Percentiles rank a stretch among this genome's conserved stretches.
Conservation (phyloP, 2,329 filamentous ascomycete genomes). For the Sporothrix pallida region DNA sequence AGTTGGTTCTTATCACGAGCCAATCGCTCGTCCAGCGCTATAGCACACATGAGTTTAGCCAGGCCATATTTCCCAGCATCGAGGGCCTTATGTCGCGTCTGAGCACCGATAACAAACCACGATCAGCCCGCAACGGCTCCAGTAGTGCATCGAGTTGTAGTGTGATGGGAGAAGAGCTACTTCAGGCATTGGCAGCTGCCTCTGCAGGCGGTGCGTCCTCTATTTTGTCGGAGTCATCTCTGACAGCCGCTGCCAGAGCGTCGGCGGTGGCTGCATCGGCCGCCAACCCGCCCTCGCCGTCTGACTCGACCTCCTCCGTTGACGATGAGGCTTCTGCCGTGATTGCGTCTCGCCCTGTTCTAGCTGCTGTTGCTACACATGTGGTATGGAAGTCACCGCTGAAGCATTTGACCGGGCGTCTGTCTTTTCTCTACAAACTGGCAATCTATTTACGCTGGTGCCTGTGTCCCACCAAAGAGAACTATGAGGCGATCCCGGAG, state of each 20-base stretch:
- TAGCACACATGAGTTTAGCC: conserved; percentile 28
- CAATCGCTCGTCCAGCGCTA: conserved; percentile 29
- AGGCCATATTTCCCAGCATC: conserved; percentile 32
- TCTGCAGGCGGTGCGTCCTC: conserved; percentile 14
- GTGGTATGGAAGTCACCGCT: conserved; percentile 25
- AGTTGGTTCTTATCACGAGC: conserved; percentile 30
- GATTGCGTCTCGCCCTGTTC: background rate
- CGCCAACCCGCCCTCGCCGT: background rate
- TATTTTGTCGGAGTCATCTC: background rate
- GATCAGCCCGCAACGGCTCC: background rate
- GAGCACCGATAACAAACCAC: conserved; percentile 15
- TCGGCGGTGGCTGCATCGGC: conserved; percentile 17
- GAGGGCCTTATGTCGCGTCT: conserved; percentile 26
- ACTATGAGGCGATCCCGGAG: conserved; percentile 36
- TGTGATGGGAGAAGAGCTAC: conserved; percentile 23
- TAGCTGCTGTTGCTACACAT: background rate
- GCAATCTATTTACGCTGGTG: conserved; percentile 30
- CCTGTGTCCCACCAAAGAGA: conserved; percentile 29
- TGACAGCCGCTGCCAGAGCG: conserved; percentile 13
- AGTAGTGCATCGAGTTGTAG: background rate
- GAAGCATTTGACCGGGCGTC: conserved; percentile 22
- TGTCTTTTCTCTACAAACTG: conserved; percentile 32
- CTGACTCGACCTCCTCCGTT: background rate
- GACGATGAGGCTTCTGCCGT: background rate
- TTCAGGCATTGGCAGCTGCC: conserved; percentile 12